These are phyloP conservation scores for Oehlia diaphana DNA, from an alignment of 192 early-diverging fungal species.

Conservation along the genomic window DNA sequence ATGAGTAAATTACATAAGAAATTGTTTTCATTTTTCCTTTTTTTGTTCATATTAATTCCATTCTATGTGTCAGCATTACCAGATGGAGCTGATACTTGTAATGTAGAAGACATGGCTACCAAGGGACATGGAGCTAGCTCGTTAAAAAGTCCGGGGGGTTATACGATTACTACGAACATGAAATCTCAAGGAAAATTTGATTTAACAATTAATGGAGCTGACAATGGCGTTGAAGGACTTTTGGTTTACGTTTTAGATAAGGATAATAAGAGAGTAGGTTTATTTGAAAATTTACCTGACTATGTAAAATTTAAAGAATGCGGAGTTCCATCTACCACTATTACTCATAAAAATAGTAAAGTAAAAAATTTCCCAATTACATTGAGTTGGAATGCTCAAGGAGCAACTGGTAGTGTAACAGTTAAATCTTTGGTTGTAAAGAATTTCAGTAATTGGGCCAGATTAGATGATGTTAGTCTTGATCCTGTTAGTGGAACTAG, in stretches of 20 bases:
- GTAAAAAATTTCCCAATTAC: background rate
- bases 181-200: background rate
- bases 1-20: background rate
- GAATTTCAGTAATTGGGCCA: background rate
- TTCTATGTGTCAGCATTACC: conserved; percentile 5
- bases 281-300: background rate
- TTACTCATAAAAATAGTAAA: background rate
- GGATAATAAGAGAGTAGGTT: background rate
- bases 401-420: conserved; percentile 6
- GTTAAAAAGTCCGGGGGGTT: background rate
- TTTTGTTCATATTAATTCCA: background rate
- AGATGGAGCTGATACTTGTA: conserved; percentile 18
- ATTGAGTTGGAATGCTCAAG: background rate
- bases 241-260: conserved; percentile 6
- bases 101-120: conserved; percentile 1
- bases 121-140: background rate
- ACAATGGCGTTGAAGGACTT: background rate
- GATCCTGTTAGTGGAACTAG: background rate
- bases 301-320: background rate
- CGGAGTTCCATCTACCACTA: background rate
- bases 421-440: background rate
- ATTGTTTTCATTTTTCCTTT: background rate
- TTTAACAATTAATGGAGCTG: background rate
- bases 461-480: background rate
- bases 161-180: background rate